Evolutionary conservation across 495 filamentous ascomycete species (phyloP).

Genomic region (Achaetomiella virescens): DNA sequence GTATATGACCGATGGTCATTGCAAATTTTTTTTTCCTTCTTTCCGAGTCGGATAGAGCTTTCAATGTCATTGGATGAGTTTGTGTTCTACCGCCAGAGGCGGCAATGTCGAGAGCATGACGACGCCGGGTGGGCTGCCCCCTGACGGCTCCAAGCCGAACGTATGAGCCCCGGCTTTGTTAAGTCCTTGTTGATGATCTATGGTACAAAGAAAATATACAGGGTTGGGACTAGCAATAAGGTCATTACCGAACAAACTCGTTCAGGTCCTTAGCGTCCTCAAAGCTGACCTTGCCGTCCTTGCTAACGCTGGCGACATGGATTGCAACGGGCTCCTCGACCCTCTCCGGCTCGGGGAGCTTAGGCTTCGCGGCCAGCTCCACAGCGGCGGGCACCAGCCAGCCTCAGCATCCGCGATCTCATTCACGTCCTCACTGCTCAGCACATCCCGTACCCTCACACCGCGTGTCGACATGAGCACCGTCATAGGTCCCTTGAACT

Average conservation of each 20-base stretch:
- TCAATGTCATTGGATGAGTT: no score
- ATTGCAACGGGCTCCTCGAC: slow-evolving; percentile 35
- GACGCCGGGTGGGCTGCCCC: no score
- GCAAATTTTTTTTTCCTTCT: no score
- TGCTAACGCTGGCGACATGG: slow-evolving; percentile 52
- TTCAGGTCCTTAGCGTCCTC: slow-evolving; percentile 52
- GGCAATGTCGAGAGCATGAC: no score
- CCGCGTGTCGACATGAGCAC: slow-evolving; percentile 81
- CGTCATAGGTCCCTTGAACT: slow-evolving; percentile 78
- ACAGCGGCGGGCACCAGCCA: slow-evolving; percentile 47
- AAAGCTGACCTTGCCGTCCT: slow-evolving; percentile 64
- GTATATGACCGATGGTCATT: no score
- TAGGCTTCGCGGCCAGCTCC: slow-evolving; percentile 36
- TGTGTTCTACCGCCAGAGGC: no score
- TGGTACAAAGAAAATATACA: slow-evolving; percentile 1
- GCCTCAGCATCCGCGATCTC: slow-evolving; percentile 74
- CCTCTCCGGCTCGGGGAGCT: slow-evolving; percentile 26
- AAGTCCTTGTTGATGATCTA: not conserved
- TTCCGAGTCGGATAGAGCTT: no score
- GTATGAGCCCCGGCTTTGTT: not conserved
- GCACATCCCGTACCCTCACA: slow-evolving; percentile 64
- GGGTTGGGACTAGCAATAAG: not conserved
- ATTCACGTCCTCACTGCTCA: slow-evolving; percentile 70
- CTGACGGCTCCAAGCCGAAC: no score
- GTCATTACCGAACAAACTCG: slow-evolving; percentile 40